Conservation (phyloP, 345 rosid species). For the Euphorbia peplus region DNA sequence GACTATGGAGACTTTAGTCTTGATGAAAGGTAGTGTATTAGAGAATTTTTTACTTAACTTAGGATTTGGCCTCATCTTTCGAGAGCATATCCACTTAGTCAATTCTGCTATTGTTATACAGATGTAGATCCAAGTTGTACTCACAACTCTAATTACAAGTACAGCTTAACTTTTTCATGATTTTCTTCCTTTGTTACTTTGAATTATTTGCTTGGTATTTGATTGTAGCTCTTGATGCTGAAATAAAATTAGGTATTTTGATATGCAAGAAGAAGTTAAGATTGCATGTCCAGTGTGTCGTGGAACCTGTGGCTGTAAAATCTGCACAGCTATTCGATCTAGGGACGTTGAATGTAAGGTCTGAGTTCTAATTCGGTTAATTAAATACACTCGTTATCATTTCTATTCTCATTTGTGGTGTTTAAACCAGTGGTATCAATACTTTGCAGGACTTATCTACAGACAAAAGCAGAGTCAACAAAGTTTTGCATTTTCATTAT, state of each 20-base stretch:
- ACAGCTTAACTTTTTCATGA: neutral
- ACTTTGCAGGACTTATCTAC: conserved; percentile 56
- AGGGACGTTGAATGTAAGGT: conserved; percentile 77
- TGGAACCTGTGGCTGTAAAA: conserved; percentile 77
- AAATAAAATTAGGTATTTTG: conserved; percentile 51
- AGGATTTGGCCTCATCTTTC: no score
- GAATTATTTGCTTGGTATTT: conserved; percentile 10
- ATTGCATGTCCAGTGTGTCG: conserved; percentile 80
- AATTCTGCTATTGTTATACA: neutral
- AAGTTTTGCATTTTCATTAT: conserved; percentile 73
- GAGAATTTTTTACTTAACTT: no score
- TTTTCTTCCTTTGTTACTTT: neutral
- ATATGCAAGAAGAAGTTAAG: conserved; percentile 71
- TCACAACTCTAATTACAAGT: neutral
- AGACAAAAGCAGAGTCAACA: conserved; percentile 41
- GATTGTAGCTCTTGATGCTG: conserved; percentile 7
- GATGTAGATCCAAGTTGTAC: neutral
- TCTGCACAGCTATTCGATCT: conserved; percentile 50
- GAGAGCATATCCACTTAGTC: neutral
- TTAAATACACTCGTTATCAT: conserved; percentile 10
- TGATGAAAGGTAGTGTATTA: no score
- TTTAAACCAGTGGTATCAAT: conserved; percentile 15
- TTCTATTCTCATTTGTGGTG: conserved; percentile 11
- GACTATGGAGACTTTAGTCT: no score
- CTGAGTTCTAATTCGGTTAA: conserved; percentile 36